phyloP scores from a whole-genome alignment of 1,284 basidiomycete species.

The Rhizoctonia solani region DNA sequence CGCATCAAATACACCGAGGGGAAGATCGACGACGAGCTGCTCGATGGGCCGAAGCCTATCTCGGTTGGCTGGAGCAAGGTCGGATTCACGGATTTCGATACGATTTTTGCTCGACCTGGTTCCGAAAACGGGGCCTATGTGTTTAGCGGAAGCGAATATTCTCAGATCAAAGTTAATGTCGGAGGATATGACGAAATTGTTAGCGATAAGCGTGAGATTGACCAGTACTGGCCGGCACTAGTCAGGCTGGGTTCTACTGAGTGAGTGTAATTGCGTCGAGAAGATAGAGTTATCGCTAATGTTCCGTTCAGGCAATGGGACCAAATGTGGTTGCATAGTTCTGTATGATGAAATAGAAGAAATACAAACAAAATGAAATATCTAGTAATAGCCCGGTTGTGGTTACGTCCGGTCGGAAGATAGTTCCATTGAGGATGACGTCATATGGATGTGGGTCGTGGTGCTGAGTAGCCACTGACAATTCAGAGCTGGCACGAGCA shows the following conservation, averaged over 20 bases:
- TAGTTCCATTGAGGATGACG: too few relatives aligned
- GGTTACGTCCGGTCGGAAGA: too few relatives aligned
- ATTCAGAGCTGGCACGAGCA: too few relatives aligned
- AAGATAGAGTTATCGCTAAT: too few relatives aligned
- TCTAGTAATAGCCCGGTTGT: too few relatives aligned
- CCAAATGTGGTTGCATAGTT: too few relatives aligned
- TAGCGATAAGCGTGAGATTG: background rate
- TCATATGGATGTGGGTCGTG: too few relatives aligned
- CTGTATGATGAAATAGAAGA: too few relatives aligned
- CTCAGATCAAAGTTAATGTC: background rate
- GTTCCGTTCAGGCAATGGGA: too few relatives aligned
- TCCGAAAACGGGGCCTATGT: background rate
- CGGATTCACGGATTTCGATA: background rate
- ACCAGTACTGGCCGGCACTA: slow-evolving; percentile 5
- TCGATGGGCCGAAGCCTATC: slow-evolving; percentile 15
- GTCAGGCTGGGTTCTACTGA: slow-evolving; percentile 23
- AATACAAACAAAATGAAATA: too few relatives aligned
- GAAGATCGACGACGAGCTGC: background rate
- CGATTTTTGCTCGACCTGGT: slow-evolving; percentile 4
- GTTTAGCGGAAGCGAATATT: slow-evolving; percentile 1
- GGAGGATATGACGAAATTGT: background rate
- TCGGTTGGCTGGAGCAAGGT: background rate
- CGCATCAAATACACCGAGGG: slow-evolving; percentile 21
- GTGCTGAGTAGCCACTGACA: too few relatives aligned
- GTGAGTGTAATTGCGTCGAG: too few relatives aligned